Evolutionary conservation across 495 filamentous ascomycete genomes (phyloP).

Genomic region (Aspergillus homomorphus): DNA sequence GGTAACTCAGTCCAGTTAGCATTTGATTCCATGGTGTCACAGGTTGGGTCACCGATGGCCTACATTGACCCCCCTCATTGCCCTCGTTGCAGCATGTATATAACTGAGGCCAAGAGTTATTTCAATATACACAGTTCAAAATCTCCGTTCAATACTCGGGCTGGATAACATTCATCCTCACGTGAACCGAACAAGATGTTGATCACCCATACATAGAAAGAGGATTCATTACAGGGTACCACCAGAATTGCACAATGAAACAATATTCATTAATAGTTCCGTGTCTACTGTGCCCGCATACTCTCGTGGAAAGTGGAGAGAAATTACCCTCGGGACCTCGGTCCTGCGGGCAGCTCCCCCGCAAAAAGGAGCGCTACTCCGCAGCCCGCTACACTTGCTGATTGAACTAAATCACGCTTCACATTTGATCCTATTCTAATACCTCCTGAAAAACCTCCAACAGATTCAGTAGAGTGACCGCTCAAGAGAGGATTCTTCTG

Average conservation of each 20-base stretch:
- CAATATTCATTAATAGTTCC: background rate
- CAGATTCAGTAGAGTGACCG: too few species aligned
- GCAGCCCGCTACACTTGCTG: conserved; percentile 7
- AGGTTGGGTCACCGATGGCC: too few species aligned
- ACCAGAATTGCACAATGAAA: background rate
- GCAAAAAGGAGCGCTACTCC: conserved; percentile 15
- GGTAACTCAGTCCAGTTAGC: background rate
- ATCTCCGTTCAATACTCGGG: background rate
- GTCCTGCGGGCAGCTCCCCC: conserved; percentile 21
- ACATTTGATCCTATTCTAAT: background rate
- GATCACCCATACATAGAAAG: too few species aligned
- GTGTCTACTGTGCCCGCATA: background rate
- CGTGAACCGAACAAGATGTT: background rate
- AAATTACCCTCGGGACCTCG: conserved; percentile 28
- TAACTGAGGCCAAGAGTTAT: too few species aligned
- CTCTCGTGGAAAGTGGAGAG: background rate
- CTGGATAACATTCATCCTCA: background rate
- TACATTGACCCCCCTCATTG: too few species aligned
- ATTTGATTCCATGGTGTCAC: background rate
- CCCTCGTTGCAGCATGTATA: too few species aligned
- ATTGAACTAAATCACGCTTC: background rate
- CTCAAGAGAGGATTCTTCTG: too few species aligned
- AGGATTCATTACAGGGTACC: too few species aligned
- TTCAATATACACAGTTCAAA: background rate
- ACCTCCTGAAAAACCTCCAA: background rate